Evolutionary conservation across 108 stramenopile species (phyloP).

Genomic region (Pseudonitzschia delicatissima): DNA sequence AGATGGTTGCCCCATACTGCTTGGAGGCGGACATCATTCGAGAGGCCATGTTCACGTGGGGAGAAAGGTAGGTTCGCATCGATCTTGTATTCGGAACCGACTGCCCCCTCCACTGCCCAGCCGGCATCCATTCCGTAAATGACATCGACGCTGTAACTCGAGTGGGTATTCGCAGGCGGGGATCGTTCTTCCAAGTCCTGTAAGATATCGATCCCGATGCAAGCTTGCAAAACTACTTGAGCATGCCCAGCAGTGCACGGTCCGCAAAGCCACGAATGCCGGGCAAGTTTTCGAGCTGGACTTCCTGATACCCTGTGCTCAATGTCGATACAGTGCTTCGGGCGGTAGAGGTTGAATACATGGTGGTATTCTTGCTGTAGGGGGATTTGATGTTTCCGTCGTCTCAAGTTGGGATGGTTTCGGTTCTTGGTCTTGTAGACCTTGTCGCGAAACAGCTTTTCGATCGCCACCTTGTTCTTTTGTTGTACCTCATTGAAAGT

Average conservation of each 20-base stretch:
- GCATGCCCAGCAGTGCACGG: conserved; percentile 78
- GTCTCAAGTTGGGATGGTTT: conserved; percentile 14
- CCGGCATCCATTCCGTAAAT: conserved; percentile 95
- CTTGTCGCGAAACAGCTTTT: conserved; percentile 63
- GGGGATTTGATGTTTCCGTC: not conserved
- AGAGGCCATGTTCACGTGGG: conserved; percentile 95
- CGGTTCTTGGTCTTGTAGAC: conserved; percentile 12
- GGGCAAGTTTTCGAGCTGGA: conserved; percentile 35
- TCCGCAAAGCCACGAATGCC: conserved; percentile 78
- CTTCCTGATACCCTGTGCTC: not conserved
- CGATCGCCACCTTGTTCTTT: conserved; percentile 59
- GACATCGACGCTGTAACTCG: conserved; percentile 55
- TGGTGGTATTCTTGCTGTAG: not conserved
- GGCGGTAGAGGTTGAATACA: no score
- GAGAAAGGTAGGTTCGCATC: conserved; percentile 96
- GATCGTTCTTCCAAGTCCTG: conserved; percentile 69
- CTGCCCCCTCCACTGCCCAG: conserved; percentile 95
- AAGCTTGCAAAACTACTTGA: conserved; percentile 79
- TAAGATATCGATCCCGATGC: conserved; percentile 68
- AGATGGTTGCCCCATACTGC: conserved; percentile 83
- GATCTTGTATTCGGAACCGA: conserved; percentile 89
- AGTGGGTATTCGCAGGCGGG: conserved; percentile 49
- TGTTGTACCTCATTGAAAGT: conserved; percentile 59
- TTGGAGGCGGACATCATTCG: conserved; percentile 88
- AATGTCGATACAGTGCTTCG: no score